Conservation (phyloP, 2,329 filamentous ascomycete species). For the Fusarium sp. region DNA sequence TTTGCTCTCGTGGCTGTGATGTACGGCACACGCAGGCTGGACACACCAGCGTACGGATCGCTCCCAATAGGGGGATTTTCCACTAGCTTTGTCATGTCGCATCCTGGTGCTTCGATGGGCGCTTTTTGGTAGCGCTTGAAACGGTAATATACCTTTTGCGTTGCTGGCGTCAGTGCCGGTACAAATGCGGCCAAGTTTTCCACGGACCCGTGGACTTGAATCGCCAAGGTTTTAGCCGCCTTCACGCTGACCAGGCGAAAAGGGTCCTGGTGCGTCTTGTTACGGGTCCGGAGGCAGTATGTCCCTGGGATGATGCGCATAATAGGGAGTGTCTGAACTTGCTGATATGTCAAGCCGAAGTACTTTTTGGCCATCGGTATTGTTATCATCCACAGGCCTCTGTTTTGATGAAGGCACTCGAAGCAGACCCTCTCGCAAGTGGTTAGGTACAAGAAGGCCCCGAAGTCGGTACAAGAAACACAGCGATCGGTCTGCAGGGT, state of each 20-base stretch:
- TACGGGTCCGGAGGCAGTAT: fast-evolving
- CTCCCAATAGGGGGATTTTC: fast-evolving
- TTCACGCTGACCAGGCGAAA: background rate
- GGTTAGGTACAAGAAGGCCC: background rate
- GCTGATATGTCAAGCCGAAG: background rate
- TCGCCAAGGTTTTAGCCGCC: background rate
- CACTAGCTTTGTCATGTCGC: background rate
- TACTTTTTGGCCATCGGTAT: background rate
- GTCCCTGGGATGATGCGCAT: background rate
- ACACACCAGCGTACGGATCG: background rate
- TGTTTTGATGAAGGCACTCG: background rate
- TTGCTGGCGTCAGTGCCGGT: fast-evolving
- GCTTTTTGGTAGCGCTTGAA: background rate
- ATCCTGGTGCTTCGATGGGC: background rate
- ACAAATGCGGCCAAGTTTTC: background rate
- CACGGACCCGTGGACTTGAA: background rate
- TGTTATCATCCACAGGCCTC: background rate
- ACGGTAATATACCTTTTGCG: fast-evolving
- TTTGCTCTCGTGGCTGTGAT: background rate
- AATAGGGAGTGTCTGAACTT: background rate
- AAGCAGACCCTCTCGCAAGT: background rate
- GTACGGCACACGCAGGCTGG: background rate
- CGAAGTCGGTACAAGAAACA: background rate
- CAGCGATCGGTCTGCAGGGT: background rate
- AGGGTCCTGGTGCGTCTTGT: fast-evolving